Conservation (phyloP, 495 filamentous ascomycete genomes). For the Penicillium simplicissimum region DNA sequence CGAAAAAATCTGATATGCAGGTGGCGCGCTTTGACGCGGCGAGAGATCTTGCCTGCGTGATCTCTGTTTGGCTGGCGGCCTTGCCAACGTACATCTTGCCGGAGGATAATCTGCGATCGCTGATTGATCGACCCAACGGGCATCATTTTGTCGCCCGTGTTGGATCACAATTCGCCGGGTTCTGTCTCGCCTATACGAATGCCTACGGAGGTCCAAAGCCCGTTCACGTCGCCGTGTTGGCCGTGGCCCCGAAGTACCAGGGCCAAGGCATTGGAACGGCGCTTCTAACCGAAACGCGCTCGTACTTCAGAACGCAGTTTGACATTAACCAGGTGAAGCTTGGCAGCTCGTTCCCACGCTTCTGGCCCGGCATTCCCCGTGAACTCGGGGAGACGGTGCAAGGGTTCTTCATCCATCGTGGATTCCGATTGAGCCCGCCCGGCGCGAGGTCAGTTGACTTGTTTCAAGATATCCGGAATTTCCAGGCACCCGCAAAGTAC, state of each 20-base stretch:
- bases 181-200: conserved; percentile 44
- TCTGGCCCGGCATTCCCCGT: conserved; percentile 50
- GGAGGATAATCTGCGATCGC: conserved; percentile 23
- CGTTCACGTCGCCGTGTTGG: conserved; percentile 42
- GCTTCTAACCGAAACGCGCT: conserved; percentile 37
- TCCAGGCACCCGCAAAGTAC: conserved; percentile 40
- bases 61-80: conserved; percentile 39
- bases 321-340: conserved; percentile 31
- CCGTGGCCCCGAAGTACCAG: conserved; percentile 42
- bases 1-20: conserved; percentile 18
- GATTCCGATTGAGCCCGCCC: conserved; percentile 37
- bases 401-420: conserved; percentile 49
- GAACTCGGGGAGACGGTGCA: conserved; percentile 39
- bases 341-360: conserved; percentile 49
- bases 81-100: conserved; percentile 45
- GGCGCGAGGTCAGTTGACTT: conserved; percentile 42
- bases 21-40: conserved; percentile 23
- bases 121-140: conserved; percentile 31
- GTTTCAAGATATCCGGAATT: conserved; percentile 42
- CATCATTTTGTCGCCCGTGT: conserved; percentile 42
- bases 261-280: conserved; percentile 46
- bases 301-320: conserved; percentile 31
- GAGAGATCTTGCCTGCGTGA: conserved; percentile 35
- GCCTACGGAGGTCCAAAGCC: conserved; percentile 25
- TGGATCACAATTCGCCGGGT: conserved; percentile 37